Evolutionary conservation across 106 monocot genomes (phyloP).

Genomic region (Phalaenopsis equestris): DNA sequence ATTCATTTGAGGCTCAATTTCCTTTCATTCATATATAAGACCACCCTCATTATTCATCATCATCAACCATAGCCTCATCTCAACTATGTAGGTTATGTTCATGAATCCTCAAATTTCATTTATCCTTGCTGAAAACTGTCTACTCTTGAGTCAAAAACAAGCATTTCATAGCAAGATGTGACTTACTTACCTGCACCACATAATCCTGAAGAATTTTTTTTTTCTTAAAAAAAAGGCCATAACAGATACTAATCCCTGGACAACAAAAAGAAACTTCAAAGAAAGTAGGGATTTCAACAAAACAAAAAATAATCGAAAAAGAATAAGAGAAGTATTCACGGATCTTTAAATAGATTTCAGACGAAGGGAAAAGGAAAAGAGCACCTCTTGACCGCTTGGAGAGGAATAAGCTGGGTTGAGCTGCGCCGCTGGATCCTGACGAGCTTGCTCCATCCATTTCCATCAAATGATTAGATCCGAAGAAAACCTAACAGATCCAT

Average conservation of each 20-base stretch:
- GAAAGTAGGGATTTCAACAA: not conserved
- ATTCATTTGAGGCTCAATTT: not conserved
- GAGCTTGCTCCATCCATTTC: constrained; percentile 41
- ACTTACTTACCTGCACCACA: not conserved
- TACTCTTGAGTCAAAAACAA: not conserved
- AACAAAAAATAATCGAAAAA: not conserved
- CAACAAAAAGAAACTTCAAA: not conserved
- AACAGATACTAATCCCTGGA: not conserved
- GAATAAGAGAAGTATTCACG: not conserved
- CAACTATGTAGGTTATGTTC: not conserved
- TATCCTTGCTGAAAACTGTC: not conserved
- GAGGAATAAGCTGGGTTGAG: constrained; percentile 8
- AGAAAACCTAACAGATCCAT: not conserved
- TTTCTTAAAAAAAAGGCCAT: not conserved
- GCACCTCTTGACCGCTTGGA: constrained; percentile 21
- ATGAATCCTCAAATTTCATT: not conserved
- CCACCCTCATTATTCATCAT: not conserved
- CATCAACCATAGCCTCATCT: not conserved
- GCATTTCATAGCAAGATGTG: not conserved
- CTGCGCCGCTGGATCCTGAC: constrained; percentile 19
- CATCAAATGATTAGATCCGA: constrained; percentile 15
- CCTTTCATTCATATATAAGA: not conserved
- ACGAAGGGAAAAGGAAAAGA: not conserved
- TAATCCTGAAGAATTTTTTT: not conserved
- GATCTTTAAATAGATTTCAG: not conserved